phyloP scores from a whole-genome alignment of 139 green algal species.

The Mychonastes homosphaera region DNA sequence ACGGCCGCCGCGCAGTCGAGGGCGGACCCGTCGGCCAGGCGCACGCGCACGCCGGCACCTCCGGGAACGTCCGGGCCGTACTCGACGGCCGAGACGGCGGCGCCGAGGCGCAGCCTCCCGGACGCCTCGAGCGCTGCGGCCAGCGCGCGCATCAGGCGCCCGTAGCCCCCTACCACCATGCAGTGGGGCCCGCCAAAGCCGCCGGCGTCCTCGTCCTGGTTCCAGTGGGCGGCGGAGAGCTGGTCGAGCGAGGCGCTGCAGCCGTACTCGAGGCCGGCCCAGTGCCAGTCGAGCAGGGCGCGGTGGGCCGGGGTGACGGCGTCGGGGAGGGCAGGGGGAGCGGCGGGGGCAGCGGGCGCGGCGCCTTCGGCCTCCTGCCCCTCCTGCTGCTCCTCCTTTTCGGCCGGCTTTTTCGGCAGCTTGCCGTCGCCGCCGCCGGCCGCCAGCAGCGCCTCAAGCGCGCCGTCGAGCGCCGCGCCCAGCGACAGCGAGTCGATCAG shows the following conservation, averaged over 20 bases:
- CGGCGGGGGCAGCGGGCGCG: too few species aligned
- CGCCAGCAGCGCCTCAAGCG: too few species aligned
- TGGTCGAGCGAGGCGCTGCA: constrained; percentile 50
- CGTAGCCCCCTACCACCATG: constrained; percentile 72
- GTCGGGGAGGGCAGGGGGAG: too few species aligned
- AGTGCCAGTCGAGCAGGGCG: constrained; percentile 63
- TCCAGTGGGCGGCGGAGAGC: constrained; percentile 52
- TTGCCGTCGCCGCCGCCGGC: too few species aligned
- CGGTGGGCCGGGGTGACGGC: too few species aligned
- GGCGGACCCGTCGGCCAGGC: constrained; percentile 8
- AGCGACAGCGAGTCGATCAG: too few species aligned
- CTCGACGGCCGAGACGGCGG: constrained; percentile 18
- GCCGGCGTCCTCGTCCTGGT: constrained; percentile 65
- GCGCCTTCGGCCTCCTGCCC: too few species aligned
- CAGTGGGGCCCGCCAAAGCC: constrained; percentile 79
- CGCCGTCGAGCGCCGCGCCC: too few species aligned
- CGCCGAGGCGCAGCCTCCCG: constrained; percentile 28
- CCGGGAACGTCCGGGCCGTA: background rate
- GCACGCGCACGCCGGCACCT: constrained; percentile 1
- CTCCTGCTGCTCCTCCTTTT: too few species aligned
- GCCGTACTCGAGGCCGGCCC: constrained; percentile 82
- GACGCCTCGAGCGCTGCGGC: background rate
- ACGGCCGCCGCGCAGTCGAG: constrained; percentile 32
- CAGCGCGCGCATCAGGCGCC: too few species aligned
- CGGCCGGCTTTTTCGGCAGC: too few species aligned